phyloP scores from a whole-genome alignment of 257 asterid genomes.

The Przewalskia tangutica region DNA sequence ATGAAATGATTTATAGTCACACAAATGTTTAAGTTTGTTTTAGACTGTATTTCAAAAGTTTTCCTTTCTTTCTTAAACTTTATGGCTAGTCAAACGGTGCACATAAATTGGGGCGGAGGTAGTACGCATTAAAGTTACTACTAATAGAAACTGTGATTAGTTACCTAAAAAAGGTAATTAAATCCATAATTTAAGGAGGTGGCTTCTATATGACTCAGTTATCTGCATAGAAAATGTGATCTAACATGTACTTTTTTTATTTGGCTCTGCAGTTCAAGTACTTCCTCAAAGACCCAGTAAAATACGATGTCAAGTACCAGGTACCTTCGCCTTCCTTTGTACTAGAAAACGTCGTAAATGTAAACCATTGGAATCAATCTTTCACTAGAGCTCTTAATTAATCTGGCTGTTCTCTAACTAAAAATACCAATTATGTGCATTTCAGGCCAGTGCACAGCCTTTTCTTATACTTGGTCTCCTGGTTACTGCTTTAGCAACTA shows the following conservation, averaged over 20 bases:
- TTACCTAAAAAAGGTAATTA: neutral
- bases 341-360: neutral
- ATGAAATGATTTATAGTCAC: too few relatives aligned
- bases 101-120: too few relatives aligned
- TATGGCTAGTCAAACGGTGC: neutral
- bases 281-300: slow-evolving; percentile 41
- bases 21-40: neutral
- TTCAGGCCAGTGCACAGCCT: slow-evolving; percentile 97
- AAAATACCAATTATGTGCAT: neutral
- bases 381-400: neutral
- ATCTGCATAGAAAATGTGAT: neutral
- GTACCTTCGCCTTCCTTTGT: slow-evolving; percentile 16
- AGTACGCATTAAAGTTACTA: neutral
- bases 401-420: neutral
- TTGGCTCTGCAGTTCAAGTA: slow-evolving; percentile 33
- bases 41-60: too few relatives aligned
- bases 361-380: neutral
- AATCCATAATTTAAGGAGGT: neutral
- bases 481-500: slow-evolving; percentile 87
- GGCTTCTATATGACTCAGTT: neutral
- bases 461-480: slow-evolving; percentile 83
- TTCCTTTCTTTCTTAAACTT: too few relatives aligned
- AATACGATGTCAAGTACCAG: slow-evolving; percentile 70
- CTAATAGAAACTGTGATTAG: neutral
- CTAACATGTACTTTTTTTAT: neutral